Conservation (phyloP, 1,139 yeast species). For the Pneumocystis murina region DNA sequence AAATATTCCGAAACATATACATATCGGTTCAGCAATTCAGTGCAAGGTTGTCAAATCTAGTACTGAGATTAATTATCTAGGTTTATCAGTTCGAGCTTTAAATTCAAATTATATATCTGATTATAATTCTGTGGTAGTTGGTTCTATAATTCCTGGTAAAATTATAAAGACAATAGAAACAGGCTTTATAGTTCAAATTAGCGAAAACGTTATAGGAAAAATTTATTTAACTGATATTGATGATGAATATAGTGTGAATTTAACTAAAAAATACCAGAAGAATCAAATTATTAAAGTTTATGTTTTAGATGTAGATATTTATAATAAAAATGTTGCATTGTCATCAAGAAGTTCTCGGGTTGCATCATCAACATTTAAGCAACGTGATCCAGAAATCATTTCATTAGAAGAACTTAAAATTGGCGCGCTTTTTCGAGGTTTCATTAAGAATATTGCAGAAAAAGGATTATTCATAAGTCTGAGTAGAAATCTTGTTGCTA, state of each 20-base stretch:
- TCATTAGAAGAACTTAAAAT: slow-evolving; percentile 42
- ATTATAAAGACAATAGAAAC: slow-evolving; percentile 47
- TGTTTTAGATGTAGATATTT: slow-evolving; percentile 17
- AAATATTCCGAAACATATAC: slow-evolving; percentile 40
- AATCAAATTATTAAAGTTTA: slow-evolving; percentile 45
- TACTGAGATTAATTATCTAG: slow-evolving; percentile 35
- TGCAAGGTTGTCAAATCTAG: slow-evolving; percentile 45
- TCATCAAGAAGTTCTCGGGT: slow-evolving; percentile 10
- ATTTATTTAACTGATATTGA: slow-evolving; percentile 67
- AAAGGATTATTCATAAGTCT: slow-evolving; percentile 69
- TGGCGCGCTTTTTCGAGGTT: slow-evolving; percentile 68
- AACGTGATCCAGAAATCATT: slow-evolving; percentile 36
- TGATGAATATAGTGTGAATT: slow-evolving; percentile 42
- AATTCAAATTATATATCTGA: slow-evolving; percentile 13
- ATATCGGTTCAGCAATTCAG: slow-evolving; percentile 56
- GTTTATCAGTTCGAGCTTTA: slow-evolving; percentile 37
- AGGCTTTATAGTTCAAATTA: slow-evolving; percentile 45
- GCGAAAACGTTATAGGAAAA: slow-evolving; percentile 31
- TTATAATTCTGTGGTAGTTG: slow-evolving; percentile 27
- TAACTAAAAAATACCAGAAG: slow-evolving; percentile 35
- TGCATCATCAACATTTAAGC: background rate
- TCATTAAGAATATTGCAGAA: slow-evolving; percentile 57
- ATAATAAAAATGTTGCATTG: slow-evolving; percentile 25
- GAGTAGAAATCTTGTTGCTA: slow-evolving; percentile 58
- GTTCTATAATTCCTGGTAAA: slow-evolving; percentile 48